Percentiles rank a stretch among this genome's conserved stretches.
These are phyloP conservation scores for Yamadazyma kanchanaburiensis DNA, from an alignment of 1,139 yeast genomes.

Conservation along the genomic window DNA sequence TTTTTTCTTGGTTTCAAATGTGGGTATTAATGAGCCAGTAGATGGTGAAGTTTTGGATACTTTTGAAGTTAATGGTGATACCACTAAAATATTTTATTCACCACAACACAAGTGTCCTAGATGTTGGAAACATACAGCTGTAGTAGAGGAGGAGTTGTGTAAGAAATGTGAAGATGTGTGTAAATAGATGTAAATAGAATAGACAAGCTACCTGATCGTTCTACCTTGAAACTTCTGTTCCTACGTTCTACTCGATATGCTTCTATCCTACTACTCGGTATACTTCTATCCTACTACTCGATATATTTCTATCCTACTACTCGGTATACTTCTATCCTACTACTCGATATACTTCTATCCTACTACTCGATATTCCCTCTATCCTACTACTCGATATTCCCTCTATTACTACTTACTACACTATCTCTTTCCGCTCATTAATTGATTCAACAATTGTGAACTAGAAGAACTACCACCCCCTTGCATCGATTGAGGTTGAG, in stretches of 20 bases:
- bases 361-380: conserved; percentile 1
- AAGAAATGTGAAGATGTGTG: conserved; percentile 53
- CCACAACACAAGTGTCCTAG: conserved; percentile 73
- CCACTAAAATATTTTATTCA: conserved; percentile 22
- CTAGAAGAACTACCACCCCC: conserved; percentile 43
- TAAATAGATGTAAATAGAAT: conserved; percentile 8
- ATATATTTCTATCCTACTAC: not conserved
- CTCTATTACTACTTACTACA: not conserved
- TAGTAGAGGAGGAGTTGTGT: conserved; percentile 55
- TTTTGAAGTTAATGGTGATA: conserved; percentile 21
- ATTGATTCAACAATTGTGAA: conserved; percentile 61
- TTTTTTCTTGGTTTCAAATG: conserved; percentile 65
- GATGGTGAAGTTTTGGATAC: conserved; percentile 6
- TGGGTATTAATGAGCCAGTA: conserved; percentile 24
- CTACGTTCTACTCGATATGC: no score
- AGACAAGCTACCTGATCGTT: no score
- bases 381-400: conserved; percentile 6
- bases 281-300: not conserved
- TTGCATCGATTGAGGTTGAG: no score
- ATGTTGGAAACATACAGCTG: conserved; percentile 82
- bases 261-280: no score
- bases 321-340: no score
- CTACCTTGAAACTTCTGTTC: no score
- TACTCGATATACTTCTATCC: no score
- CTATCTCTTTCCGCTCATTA: conserved; percentile 59